A percentile compares a stretch with the other conserved stretches of the same genome.
Conservation (phyloP, 768 basidiomycete species). For the Auricularia heimuer region DNA sequence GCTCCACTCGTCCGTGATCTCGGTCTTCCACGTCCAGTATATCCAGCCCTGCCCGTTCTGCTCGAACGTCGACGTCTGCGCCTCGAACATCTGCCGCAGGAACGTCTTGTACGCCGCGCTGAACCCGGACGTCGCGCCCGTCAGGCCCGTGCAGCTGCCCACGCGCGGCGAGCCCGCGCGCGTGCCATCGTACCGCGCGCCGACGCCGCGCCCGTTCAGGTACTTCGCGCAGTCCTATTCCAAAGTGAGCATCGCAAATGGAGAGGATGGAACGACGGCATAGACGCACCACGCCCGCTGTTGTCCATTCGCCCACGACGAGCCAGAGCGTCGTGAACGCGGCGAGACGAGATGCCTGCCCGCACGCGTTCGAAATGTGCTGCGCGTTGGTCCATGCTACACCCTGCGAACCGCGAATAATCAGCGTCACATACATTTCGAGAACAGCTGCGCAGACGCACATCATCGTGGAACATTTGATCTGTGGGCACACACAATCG, state of each 20-base stretch:
- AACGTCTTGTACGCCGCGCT: slow-evolving; percentile 71
- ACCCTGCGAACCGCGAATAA: too few relatives aligned
- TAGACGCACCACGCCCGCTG: slow-evolving; percentile 44
- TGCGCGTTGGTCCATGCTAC: slow-evolving; percentile 23
- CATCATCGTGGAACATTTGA: not conserved
- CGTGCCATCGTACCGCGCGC: slow-evolving; percentile 53
- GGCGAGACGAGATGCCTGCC: slow-evolving; percentile 33
- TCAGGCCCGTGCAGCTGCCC: slow-evolving; percentile 65
- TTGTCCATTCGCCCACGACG: slow-evolving; percentile 72
- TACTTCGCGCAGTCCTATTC: slow-evolving; percentile 40
- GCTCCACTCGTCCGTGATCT: slow-evolving; percentile 64
- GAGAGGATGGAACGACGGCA: slow-evolving; percentile 14
- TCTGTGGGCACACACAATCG: slow-evolving; percentile 24
- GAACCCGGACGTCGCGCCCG: slow-evolving; percentile 67
- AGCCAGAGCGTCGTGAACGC: slow-evolving; percentile 56
- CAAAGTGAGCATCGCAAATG: slow-evolving; percentile 33
- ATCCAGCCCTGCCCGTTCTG: not conserved
- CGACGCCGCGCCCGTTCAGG: slow-evolving; percentile 69
- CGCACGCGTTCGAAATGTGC: slow-evolving; percentile 57
- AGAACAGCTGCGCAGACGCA: slow-evolving; percentile 15
- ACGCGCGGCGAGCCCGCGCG: slow-evolving; percentile 52
- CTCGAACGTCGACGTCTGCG: slow-evolving; percentile 33
- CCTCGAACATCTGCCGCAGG: slow-evolving; percentile 76
- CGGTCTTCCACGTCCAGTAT: slow-evolving; percentile 18
- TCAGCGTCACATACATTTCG: slow-evolving; percentile 21